phyloP scores from a whole-genome alignment of 768 basidiomycete genomes.

The Suillus cothurnatus region DNA sequence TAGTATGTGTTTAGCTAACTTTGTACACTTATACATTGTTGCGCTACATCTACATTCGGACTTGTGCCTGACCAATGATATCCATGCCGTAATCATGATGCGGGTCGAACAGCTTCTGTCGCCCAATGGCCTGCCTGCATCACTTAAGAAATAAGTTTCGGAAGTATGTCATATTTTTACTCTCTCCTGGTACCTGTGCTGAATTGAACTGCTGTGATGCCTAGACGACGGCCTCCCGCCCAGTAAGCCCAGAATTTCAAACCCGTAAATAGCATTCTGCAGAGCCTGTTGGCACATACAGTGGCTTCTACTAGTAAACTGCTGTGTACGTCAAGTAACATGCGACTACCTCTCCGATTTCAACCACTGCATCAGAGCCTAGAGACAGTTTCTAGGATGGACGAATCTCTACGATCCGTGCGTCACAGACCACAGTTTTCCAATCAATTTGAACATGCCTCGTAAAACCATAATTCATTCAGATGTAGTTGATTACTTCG shows the following conservation, averaged over 20 bases:
- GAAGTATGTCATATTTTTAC: not conserved
- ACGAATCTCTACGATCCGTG: slow-evolving; percentile 11
- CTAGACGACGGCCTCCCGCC: slow-evolving; percentile 9
- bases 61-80: no score
- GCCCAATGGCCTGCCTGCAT: not conserved
- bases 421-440: slow-evolving; percentile 19
- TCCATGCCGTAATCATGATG: no score
- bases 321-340: slow-evolving; percentile 15
- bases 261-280: slow-evolving; percentile 13
- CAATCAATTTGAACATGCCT: slow-evolving; percentile 26
- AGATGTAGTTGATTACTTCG: slow-evolving; percentile 64
- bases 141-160: no score
- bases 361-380: slow-evolving; percentile 34
- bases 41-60: no score
- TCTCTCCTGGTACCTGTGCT: not conserved
- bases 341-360: slow-evolving; percentile 23
- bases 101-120: not conserved
- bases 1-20: no score
- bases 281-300: slow-evolving; percentile 17
- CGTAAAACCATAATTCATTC: slow-evolving; percentile 53
- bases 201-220: not conserved
- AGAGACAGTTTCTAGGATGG: slow-evolving; percentile 21
- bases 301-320: not conserved
- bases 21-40: no score
- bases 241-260: slow-evolving; percentile 17